phyloP scores from a whole-genome alignment of 495 filamentous ascomycete species.

The Aspergillus coremiiformis region DNA sequence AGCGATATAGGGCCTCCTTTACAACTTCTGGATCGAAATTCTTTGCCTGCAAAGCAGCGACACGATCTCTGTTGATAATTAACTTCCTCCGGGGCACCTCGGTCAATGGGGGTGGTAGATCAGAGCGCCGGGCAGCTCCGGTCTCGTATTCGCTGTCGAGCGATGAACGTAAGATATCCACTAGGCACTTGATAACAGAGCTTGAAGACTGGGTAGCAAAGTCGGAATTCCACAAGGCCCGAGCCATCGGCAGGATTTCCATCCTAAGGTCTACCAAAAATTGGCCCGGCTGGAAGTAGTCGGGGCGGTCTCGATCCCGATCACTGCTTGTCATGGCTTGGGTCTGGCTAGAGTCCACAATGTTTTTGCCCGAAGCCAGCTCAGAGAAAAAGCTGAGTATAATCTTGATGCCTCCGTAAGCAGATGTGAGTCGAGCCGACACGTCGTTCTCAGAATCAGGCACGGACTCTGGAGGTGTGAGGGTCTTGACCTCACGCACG shows the following conservation, averaged over 20 bases:
- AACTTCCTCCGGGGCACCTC: constrained; percentile 35
- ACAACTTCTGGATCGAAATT: constrained; percentile 53
- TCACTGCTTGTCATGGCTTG: constrained; percentile 53
- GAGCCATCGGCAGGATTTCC: constrained; percentile 71
- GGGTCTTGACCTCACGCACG: constrained; percentile 53
- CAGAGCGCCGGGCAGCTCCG: constrained; percentile 53
- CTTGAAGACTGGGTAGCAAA: constrained; percentile 66
- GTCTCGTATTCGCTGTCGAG: constrained; percentile 68
- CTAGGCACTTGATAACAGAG: constrained; percentile 66
- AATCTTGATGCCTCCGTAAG: constrained; percentile 66
- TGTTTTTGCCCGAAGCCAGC: constrained; percentile 66
- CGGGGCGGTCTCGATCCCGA: constrained; percentile 48
- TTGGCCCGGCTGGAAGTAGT: constrained; percentile 66
- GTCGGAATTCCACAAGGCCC: constrained; percentile 69
- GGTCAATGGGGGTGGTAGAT: constrained; percentile 38
- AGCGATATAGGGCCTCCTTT: constrained; percentile 75
- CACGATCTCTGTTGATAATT: constrained; percentile 42
- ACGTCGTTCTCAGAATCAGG: constrained; percentile 40
- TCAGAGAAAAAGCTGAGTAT: constrained; percentile 76
- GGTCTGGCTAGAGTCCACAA: constrained; percentile 66
- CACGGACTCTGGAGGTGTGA: constrained; percentile 28
- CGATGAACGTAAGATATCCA: constrained; percentile 77
- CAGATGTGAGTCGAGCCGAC: constrained; percentile 44
- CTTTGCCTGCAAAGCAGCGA: constrained; percentile 35
- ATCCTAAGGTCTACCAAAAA: constrained; percentile 83